Base-by-base conservation (phyloP, 176 grass and related monocot genomes). In the Avena atlantica region DNA sequence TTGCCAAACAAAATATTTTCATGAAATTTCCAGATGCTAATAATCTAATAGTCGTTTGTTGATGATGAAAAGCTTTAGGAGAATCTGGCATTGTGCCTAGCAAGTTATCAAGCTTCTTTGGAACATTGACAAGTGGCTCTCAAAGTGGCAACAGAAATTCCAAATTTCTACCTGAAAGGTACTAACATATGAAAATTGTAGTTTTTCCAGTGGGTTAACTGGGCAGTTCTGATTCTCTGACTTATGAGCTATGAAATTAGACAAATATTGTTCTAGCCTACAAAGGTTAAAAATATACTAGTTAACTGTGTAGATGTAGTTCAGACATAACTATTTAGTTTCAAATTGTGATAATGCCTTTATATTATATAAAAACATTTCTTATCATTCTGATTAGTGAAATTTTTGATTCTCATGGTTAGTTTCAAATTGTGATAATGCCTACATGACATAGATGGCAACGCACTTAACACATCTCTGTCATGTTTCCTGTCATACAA, bases 121-220 rank as follows among this genome's bases (percentile, higher is more conserved):
- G 78, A 87, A 78, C 78, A 53, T 91, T 75, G 21, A 68, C 81
- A 65, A 84, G 44, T 53, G 78, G 9, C 47, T 58, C 13, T 72
- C 71, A 50, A 80, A 76, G 23, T 71, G 87, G 19, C 44, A 25
- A 50, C 8, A 74, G 17, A 85, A 89, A 86, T 51, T 90, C 73
- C 60, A 83, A 83, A 15, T 98, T 98, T 89, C 83, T 87, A 81
- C 97, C 97, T 63, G 90, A 98, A 80, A 90, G 97, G 94, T 98
- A 92, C 19, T 75, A 61, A 81, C 67, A 45, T 84, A 76, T 74
- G 57, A 16, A 71, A 76, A 85, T 65, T 89, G 5, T 50, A 27
- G 5, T 36, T 86, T 84, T 49, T 14, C 67, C 73, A 84, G 14
- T 11, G 15, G 49, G 4, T 31, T 17, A 5, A 20, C 12, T 42